A percentile compares a stretch with the other conserved stretches of the same genome.
These are phyloP conservation scores for Kodamaea sp. DNA, from an alignment of 1,139 yeast genomes.

Conservation along the genomic window DNA sequence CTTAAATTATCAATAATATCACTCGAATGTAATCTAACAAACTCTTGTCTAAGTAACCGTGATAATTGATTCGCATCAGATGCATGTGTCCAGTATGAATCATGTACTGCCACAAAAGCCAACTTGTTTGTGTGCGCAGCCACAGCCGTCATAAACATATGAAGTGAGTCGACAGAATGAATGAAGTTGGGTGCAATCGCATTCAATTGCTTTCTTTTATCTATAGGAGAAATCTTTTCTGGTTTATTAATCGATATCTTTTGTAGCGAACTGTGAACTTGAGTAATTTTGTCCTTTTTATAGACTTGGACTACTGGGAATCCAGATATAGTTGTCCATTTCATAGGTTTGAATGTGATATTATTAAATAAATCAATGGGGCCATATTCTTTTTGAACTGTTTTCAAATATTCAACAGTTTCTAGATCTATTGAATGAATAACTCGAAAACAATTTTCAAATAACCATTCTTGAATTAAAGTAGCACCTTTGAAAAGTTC, in stretches of 20 bases:
- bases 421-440: conserved; percentile 26
- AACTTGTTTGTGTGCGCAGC: conserved; percentile 19
- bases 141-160: conserved; percentile 36
- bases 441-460: conserved; percentile 27
- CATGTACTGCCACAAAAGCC: conserved; percentile 42
- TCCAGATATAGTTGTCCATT: conserved; percentile 44
- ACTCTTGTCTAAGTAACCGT: conserved; percentile 28
- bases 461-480: conserved; percentile 37
- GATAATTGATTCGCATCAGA: conserved; percentile 28
- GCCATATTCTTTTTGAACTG: conserved; percentile 3
- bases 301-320: conserved; percentile 43
- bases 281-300: conserved; percentile 16
- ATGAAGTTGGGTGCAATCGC: conserved; percentile 46
- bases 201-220: conserved; percentile 31
- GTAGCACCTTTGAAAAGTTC: conserved; percentile 36
- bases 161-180: conserved; percentile 43
- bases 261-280: conserved; percentile 27
- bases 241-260: conserved; percentile 19
- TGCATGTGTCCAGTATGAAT: conserved; percentile 45
- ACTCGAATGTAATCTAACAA: conserved; percentile 31
- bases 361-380: conserved; percentile 17
- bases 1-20: conserved; percentile 25
- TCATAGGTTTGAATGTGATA: conserved; percentile 30
- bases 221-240: conserved; percentile 21
- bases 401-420: conserved; percentile 13